phyloP scores from a whole-genome alignment of 441 rosid genomes.

The Gossypium davidsonii region DNA sequence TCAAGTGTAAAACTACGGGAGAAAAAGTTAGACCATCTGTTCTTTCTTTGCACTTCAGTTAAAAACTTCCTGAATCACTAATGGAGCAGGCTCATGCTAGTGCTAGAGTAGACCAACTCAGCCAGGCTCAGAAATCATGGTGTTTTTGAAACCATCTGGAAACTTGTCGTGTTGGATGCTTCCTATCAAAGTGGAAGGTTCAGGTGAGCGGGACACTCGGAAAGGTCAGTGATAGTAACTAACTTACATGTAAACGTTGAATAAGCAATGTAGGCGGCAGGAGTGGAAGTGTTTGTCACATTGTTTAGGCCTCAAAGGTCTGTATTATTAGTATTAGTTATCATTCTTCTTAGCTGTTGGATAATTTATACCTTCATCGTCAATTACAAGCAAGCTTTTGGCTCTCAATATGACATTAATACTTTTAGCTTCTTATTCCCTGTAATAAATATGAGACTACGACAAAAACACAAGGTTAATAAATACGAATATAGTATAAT shows the following conservation, averaged over 20 bases:
- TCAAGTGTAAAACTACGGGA: conserved; percentile 8
- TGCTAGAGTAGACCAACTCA: not conserved
- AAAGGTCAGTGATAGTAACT: not conserved
- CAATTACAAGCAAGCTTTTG: not conserved
- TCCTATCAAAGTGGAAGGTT: not conserved
- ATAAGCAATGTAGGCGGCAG: not conserved
- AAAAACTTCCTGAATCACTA: not conserved
- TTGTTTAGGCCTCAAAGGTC: not conserved
- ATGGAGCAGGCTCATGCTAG: not conserved
- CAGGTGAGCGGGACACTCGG: not conserved
- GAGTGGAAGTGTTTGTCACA: not conserved
- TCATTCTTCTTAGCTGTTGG: not conserved
- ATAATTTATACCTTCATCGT: not conserved
- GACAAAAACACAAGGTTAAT: no score
- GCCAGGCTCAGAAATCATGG: not conserved
- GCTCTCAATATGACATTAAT: not conserved
- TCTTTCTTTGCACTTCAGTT: not conserved
- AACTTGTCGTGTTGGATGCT: not conserved
- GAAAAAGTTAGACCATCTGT: not conserved
- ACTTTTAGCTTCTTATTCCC: not conserved
- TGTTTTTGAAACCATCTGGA: not conserved
- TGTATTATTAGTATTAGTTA: not conserved
- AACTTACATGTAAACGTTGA: not conserved
- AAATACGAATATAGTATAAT: no score
- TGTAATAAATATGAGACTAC: no score